Evolutionary conservation across 495 filamentous ascomycete species (phyloP).

Genomic region (Massariosphaeria phaeospora): DNA sequence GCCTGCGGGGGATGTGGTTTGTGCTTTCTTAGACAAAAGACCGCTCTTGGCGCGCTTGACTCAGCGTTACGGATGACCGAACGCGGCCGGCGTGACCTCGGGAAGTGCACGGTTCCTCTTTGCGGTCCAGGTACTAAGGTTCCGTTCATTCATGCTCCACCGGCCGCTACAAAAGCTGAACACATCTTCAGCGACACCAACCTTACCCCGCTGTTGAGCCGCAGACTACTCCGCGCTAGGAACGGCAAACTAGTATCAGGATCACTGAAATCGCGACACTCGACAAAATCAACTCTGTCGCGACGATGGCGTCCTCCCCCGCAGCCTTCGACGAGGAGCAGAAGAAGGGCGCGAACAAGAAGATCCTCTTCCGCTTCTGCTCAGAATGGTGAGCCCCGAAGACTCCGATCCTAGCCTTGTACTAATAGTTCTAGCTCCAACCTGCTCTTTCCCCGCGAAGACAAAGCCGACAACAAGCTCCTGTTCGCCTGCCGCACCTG

Average conservation of each 20-base stretch:
- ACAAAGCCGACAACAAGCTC: conserved; percentile 58
- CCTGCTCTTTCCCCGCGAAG: conserved; percentile 95
- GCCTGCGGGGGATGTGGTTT: too few species aligned
- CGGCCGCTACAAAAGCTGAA: too few species aligned
- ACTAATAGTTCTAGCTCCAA: conserved; percentile 77
- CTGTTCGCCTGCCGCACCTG: conserved; percentile 87
- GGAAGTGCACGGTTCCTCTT: too few species aligned
- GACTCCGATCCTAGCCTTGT: too few species aligned
- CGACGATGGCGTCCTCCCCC: conserved; percentile 39
- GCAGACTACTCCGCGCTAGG: background rate
- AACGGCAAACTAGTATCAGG: too few species aligned
- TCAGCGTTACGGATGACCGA: too few species aligned
- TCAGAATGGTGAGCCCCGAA: conserved; percentile 68
- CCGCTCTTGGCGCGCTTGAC: too few species aligned
- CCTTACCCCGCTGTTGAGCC: background rate
- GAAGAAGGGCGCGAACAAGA: conserved; percentile 48
- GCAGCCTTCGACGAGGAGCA: conserved; percentile 53
- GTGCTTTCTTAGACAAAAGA: too few species aligned
- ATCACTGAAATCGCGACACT: background rate
- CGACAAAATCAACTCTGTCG: background rate
- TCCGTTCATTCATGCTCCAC: too few species aligned
- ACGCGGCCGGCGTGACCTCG: too few species aligned
- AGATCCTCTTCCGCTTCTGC: conserved; percentile 94
- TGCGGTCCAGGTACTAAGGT: too few species aligned
- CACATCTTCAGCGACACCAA: background rate